Evolutionary conservation across 768 basidiomycete species (phyloP), one percentile per base, ranked within the genome.

Genomic region (Leccinum broughii): DNA sequence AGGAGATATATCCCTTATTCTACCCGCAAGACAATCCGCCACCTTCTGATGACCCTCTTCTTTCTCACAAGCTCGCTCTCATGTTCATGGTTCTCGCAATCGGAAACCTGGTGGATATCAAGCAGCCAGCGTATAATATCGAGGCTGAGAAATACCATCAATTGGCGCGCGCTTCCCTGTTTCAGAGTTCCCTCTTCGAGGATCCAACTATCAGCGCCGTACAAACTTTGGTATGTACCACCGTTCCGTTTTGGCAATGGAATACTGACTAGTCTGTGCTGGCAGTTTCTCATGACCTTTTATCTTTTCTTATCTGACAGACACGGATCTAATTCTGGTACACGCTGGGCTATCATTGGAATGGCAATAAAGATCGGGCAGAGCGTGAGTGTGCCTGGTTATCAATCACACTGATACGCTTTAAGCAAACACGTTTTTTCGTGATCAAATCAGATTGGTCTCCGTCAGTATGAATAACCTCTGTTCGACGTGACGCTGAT

Each of bases 141-240:
- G 87, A 89, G 57, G 87, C 87, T 1, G 86, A 88, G 69, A 87
- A 87, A 68, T 89, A 85, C 63, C 82, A 88, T 63, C 86, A 87
- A 58, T 73, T 89, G 17, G 85, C 86, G 3, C 81, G 84, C 59
- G 86, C 87, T 2, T 78, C 87, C 1, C 76, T 89, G 20, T 88
- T 88, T 73, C 81, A 85, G 54, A 78, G 79, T 60, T 83, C 84
- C 1, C 80, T 89, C 51, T 85, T 89, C 62, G 86, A 89, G 63
- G 83, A 85, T 39, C 87, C 87, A 17, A 88, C 87, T 0, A 77
- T 88, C 54, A 83, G 80, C 63, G 84, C 87, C 35, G 85, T 89
- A 34, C 87, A 89, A 68, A 80, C 87, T 34, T 70, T 89, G 75
- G 87, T 85, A 72, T 64, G 85, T 77, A 50, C 52, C 24, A 0